Conservation (phyloP, 1,284 basidiomycete genomes). For the Leccinum angustisporum region DNA sequence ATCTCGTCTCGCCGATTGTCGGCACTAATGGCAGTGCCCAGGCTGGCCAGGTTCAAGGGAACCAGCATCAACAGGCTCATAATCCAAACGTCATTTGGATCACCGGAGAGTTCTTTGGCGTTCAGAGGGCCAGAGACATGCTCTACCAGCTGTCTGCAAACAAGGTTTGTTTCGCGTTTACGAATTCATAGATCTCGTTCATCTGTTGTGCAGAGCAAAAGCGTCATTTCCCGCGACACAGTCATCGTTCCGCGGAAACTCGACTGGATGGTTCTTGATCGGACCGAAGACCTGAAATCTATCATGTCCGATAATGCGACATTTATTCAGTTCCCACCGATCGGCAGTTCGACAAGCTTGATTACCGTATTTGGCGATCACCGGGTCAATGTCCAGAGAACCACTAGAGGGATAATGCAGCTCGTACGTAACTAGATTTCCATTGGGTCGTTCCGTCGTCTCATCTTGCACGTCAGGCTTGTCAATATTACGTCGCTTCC, state of each 20-base stretch:
- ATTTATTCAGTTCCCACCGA: conserved; percentile 90
- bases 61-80: conserved; percentile 35
- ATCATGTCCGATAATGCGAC: conserved; percentile 98
- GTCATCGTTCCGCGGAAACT: conserved; percentile 94
- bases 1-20: conserved; percentile 41
- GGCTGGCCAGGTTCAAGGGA: conserved; percentile 19
- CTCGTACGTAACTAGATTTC: conserved; percentile 58
- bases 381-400: conserved; percentile 92
- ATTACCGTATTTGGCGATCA: conserved; percentile 95
- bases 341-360: conserved; percentile 88
- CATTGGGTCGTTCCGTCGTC: conserved; percentile 5
- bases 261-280: conserved; percentile 96
- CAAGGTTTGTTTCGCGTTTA: conserved; percentile 58
- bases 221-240: conserved; percentile 89
- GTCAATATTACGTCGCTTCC: conserved; percentile 93
- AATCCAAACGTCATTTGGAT: conserved; percentile 89
- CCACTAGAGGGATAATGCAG: conserved; percentile 94
- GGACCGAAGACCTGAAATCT: conserved; percentile 84
- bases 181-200: neutral
- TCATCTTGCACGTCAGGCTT: conserved; percentile 59
- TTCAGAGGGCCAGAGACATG: conserved; percentile 95
- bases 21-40: conserved; percentile 33
- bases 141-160: conserved; percentile 82
- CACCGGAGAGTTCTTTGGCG: conserved; percentile 96
- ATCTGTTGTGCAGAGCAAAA: conserved; percentile 70